Percentiles rank a stretch among this genome's conserved stretches.
phyloP scores from a whole-genome alignment of 768 basidiomycete genomes.

The Russula vinacea region DNA sequence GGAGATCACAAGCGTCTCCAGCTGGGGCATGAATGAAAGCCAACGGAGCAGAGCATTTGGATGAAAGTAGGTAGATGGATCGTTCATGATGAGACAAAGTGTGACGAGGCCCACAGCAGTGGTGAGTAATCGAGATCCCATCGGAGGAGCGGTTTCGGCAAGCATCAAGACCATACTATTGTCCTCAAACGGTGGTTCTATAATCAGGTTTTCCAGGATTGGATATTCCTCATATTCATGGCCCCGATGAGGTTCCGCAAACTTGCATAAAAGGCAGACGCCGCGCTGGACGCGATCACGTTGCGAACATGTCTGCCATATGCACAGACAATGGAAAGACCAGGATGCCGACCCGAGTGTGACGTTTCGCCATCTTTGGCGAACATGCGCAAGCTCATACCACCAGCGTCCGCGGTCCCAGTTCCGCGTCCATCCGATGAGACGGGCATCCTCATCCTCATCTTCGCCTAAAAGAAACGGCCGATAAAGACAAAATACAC shows the following conservation, averaged over 20 bases:
- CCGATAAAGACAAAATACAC: neutral
- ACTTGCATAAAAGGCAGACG: neutral
- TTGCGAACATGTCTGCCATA: neutral
- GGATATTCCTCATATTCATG: neutral
- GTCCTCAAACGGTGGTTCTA: neutral
- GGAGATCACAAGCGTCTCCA: neutral
- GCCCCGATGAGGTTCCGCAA: neutral
- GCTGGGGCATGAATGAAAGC: neutral
- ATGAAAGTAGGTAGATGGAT: neutral
- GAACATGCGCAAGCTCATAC: neutral
- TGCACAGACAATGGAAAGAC: neutral
- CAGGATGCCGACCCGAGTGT: neutral
- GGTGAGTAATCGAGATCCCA: neutral
- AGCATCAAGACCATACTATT: neutral
- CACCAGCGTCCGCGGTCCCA: neutral
- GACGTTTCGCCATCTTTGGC: neutral
- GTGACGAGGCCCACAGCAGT: neutral
- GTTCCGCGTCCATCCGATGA: neutral
- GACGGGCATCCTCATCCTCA: neutral
- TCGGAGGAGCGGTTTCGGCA: neutral
- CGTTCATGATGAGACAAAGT: neutral
- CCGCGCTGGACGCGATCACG: slow-evolving; percentile 5
- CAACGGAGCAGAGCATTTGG: neutral
- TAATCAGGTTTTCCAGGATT: neutral
- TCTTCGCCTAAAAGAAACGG: neutral